Evolutionary conservation across 495 filamentous ascomycete species (phyloP).

Genomic region (Umbilicaria muhlenbergii): DNA sequence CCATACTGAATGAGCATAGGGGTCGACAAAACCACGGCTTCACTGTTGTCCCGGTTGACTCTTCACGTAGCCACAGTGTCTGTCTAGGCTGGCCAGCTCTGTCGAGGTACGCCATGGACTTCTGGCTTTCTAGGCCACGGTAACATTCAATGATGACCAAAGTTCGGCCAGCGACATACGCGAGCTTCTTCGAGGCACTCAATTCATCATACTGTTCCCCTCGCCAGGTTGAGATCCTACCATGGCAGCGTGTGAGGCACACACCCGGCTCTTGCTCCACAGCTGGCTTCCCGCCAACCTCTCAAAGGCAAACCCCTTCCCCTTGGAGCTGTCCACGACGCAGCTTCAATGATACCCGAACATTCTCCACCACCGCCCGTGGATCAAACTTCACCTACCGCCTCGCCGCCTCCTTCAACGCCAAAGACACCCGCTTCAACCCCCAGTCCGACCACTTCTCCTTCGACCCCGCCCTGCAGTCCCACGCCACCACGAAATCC

Average conservation of each 20-base stretch:
- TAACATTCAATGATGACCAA: no score
- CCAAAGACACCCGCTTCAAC: constrained; percentile 62
- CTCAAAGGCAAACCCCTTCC: constrained; percentile 5
- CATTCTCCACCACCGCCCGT: constrained; percentile 7
- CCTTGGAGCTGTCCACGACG: constrained; percentile 18
- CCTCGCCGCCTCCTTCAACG: constrained; percentile 45
- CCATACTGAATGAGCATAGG: no score
- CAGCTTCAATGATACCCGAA: neutral
- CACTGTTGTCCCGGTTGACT: no score
- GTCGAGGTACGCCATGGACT: no score
- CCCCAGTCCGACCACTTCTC: constrained; percentile 55
- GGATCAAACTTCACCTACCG: constrained; percentile 27
- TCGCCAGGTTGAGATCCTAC: no score
- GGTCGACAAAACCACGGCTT: no score
- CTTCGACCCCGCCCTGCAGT: constrained; percentile 49
- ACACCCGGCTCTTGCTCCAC: constrained; percentile 6
- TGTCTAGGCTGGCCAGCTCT: no score
- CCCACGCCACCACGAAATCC: constrained; percentile 2
- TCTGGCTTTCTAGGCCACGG: no score
- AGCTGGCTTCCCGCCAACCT: constrained; percentile 1
- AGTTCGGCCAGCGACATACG: no score
- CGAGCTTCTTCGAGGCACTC: no score
- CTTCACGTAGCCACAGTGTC: no score
- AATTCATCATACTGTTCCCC: neutral
- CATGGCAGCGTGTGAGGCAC: neutral